A percentile compares a stretch with the other conserved stretches of the same genome.
Evolutionary conservation across 805 yeast genomes (phyloP).

Genomic region (Candida easanensis): DNA sequence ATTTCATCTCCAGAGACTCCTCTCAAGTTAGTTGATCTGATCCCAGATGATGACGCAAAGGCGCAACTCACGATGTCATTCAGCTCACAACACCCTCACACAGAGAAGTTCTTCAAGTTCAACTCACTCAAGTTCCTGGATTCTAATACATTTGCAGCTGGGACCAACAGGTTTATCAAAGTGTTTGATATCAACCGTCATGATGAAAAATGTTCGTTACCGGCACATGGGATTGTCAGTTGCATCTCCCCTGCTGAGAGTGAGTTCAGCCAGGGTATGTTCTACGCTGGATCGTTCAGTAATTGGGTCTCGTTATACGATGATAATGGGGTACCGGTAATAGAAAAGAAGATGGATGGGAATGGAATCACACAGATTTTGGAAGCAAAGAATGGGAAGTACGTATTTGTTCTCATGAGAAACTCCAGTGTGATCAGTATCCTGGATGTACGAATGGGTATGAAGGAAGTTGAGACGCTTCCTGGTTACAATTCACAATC

Average conservation of each 20-base stretch:
- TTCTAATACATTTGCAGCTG: conserved; percentile 29
- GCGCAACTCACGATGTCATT: conserved; percentile 24
- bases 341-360: conserved; percentile 18
- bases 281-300: conserved; percentile 32
- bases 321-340: conserved; percentile 21
- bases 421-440: conserved; percentile 30
- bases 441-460: conserved; percentile 34
- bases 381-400: conserved; percentile 35
- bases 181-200: conserved; percentile 29
- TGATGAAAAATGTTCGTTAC: conserved; percentile 11
- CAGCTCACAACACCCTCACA: conserved; percentile 29
- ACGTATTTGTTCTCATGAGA: conserved; percentile 33
- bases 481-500: conserved; percentile 11
- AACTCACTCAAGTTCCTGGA: conserved; percentile 27
- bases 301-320: conserved; percentile 32
- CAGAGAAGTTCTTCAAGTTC: conserved; percentile 33
- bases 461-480: conserved; percentile 14
- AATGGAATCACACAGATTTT: conserved; percentile 36
- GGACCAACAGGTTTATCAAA: conserved; percentile 28
- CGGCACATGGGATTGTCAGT: conserved; percentile 22
- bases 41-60: conserved; percentile 18
- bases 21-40: conserved; percentile 29
- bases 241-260: neutral
- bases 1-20: conserved; percentile 34
- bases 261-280: conserved; percentile 15